Percentiles rank a stretch among this genome's conserved stretches.
phyloP scores from a whole-genome alignment of 805 yeast genomes.

The Candida xiaguanensis region DNA sequence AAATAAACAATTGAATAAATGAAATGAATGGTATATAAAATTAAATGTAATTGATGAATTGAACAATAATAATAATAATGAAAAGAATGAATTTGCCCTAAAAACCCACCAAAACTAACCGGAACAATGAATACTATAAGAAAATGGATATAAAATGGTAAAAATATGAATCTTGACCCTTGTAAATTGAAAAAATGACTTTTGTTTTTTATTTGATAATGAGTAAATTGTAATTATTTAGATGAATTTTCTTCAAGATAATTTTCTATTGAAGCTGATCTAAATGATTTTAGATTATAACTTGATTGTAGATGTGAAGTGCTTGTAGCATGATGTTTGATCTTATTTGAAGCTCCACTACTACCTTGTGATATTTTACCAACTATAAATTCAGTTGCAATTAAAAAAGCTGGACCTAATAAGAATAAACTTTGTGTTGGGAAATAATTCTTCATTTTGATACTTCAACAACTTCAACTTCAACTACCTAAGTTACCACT shows the following conservation, averaged over 20 bases:
- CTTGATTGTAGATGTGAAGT: background rate
- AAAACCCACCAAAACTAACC: too few relatives aligned
- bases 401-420: constrained; percentile 23
- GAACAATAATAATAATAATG: too few relatives aligned
- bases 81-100: too few relatives aligned
- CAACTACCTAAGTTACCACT: background rate
- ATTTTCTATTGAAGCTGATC: constrained; percentile 9
- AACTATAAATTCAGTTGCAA: constrained; percentile 24
- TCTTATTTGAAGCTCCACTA: constrained; percentile 6
- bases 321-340: background rate
- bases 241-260: constrained; percentile 5
- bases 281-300: constrained; percentile 5
- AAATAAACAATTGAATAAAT: too few relatives aligned
- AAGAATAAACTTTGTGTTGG: constrained; percentile 21
- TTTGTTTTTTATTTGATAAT: too few relatives aligned
- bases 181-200: too few relatives aligned
- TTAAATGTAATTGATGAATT: too few relatives aligned
- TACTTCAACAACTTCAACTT: background rate
- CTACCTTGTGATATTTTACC: constrained; percentile 16
- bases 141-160: too few relatives aligned
- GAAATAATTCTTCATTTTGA: constrained; percentile 18
- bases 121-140: too few relatives aligned
- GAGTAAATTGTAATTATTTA: too few relatives aligned
- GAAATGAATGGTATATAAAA: too few relatives aligned
- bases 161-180: too few relatives aligned